A percentile compares a stretch with the other conserved stretches of the same genome.
phyloP scores from a whole-genome alignment of 495 filamentous ascomycete species.

The Penicillium antarcticum region DNA sequence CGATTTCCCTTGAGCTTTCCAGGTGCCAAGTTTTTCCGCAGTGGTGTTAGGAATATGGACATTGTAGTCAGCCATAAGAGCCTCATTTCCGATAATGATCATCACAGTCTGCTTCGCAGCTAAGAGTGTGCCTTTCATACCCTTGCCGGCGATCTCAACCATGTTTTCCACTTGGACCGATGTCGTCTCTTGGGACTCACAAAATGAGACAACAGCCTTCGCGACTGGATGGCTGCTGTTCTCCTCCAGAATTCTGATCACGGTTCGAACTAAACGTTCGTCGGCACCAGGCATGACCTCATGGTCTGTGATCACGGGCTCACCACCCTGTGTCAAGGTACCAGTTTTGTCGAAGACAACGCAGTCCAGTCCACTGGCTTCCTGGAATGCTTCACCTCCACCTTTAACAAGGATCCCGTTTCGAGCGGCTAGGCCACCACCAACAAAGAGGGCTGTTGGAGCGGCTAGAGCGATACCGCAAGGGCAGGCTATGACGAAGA shows the following conservation, averaged over 20 bases:
- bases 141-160: too few species aligned
- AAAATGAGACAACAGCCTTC: constrained; percentile 50
- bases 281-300: constrained; percentile 13
- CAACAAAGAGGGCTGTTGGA: constrained; percentile 78
- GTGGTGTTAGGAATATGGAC: neutral
- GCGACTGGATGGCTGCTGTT: constrained; percentile 73
- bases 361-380: constrained; percentile 68
- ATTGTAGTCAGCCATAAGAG: constrained; percentile 2
- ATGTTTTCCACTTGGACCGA: too few species aligned
- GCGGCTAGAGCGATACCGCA: constrained; percentile 79
- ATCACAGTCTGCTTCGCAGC: neutral
- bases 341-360: constrained; percentile 87
- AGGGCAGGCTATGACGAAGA: constrained; percentile 80
- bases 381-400: constrained; percentile 80
- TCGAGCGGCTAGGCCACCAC: constrained; percentile 72
- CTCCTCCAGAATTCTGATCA: constrained; percentile 59
- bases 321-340: constrained; percentile 70
- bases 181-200: too few species aligned
- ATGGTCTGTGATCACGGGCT: constrained; percentile 64
- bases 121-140: constrained; percentile 1
- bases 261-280: constrained; percentile 25
- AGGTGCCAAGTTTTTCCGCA: neutral
- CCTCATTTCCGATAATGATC: constrained; percentile 5
- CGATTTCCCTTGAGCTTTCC: neutral
- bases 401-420: constrained; percentile 78